Base-by-base conservation (phyloP, 441 rosid species). In the Erodium trifolium region DNA sequence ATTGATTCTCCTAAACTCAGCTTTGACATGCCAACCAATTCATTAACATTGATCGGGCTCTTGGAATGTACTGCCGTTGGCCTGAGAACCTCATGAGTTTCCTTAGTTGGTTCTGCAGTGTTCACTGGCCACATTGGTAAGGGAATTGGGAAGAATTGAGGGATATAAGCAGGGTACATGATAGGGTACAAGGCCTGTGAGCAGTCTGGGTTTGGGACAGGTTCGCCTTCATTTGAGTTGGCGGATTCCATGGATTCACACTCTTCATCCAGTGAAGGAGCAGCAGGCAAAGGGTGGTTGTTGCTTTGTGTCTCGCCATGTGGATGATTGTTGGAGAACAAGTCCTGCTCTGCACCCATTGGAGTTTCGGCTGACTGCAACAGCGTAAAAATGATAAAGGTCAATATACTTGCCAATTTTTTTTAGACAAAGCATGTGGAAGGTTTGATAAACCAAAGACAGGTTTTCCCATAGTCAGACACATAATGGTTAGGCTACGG, bases 241-340 rank as follows among this genome's bases (percentile, higher is more conserved):
- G 88, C 82, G 14, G 97, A 93, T 76, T 93, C 94, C 98, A 93
- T 93, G 18, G 98, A 91, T 76, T 89, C 93, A 47, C 87, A 83
- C 82, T 86, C 94, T 77, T 88, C 94, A 14, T 88, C 91, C 80
- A 88, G 60, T 19, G 87, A 75, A 71, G 82, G 86, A 63, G 82
- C 84, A 64, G 76, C 76, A 41, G 81, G 85, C 73, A 81, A 71
- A 27, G 73, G 70, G 67, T 53, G 18, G 60, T 76, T 80, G 35
- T 73, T 82, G 79, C 77, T 82, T 73, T 76, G 82, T 10, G 81
- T 63, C 73, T 86, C 91, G 60, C 68, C 75, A 31, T 73, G 81
- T 5, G 71, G 67, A 65, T 78, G 80, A 65, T 79, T 79, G 47
- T 39, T 74, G 31, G 84, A 41, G 55, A 76, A 78, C 34, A 88